Evolutionary conservation across 2,329 filamentous ascomycete genomes (phyloP), one percentile per base, ranked within the genome.

Genomic region (Colletotrichum sp.): DNA sequence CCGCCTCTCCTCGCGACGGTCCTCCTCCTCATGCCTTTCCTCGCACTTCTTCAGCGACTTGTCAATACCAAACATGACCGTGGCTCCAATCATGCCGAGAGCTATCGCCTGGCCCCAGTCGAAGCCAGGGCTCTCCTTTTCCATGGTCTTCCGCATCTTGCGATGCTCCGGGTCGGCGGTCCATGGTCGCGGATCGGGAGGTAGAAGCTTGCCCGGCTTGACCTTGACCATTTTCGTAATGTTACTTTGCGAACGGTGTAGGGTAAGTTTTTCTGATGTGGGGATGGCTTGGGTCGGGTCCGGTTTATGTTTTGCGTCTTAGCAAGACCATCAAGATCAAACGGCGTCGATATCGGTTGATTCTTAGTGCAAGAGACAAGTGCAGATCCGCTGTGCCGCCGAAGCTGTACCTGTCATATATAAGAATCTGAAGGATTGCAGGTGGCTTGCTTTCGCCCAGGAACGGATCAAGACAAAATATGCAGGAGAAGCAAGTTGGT

Each of bases 61-160:
- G 76, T 88, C 85, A 76, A 86, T 84, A 73, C 85, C 84, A 78
- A 86, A 85, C n/a, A 80, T 79, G 2, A 85, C 79, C 16, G 82
- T 79, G 21, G 84, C 80, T 8, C 84, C 85, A 18, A 85, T 78
- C 28, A 86, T 79, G 9, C 83, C 84, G 4, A 89, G 83, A 21
- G 82, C 80, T 36, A 88, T 74, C 72, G 83, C 85, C 34, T 85
- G 83, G 6, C 80, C 83, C 84, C 86, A 88, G 70, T 84, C 83
- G 79, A 88, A 89, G 36, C 84, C 84, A 7, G 78, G 70, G 75
- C 81, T 78, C 34, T 85, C 79, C 78, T 86, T 85, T 72, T 88
- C 86, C 63, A 86, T 76, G 36, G 84, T 76, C 71, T 88, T 87
- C 76, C 84, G 83, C 28, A 44, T 28, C 21, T 79, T 76, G 16